Evolutionary conservation across 495 filamentous ascomycete genomes (phyloP), one percentile per base, ranked within the genome.

Genomic region (Xylaria acuta): DNA sequence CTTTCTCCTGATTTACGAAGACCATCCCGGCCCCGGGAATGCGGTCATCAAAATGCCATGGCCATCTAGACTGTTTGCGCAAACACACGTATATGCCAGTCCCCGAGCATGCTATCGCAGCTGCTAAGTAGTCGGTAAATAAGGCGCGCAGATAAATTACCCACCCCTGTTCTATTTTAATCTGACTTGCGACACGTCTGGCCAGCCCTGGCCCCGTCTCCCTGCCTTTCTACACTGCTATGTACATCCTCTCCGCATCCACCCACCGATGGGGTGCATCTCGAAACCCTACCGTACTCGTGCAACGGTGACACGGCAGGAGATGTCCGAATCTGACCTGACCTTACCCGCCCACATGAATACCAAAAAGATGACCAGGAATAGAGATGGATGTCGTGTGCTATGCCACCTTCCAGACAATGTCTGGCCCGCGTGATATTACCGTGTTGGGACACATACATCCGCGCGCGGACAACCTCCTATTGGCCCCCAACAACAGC

Each of bases 241-340:
- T 20, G 11, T 38, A 9, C 30, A 5, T 38, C 32, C 38, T 41
- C 59, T 63, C 59, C 59, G 25, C 59, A 63, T 63, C n/a, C 36
- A 41, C 38, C 36, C 22, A 8, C 12, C 30, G 56, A 38, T 38
- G 56, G 34, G 56, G 34, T 59, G 8, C 34, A 59, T 34, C 34
- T 38, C 20, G 20, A 36, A 59, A 27, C 34, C 30, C 56, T 32
- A 34, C 65, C 65, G 47, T 40, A 25, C 20, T 11, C 45, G 67
- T 69, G 41, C 54, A 60, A 69, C 40, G 22, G 67, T 69, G 25
- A 36, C 67, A 69, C 67, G 54, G 20, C 67, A 69, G 67, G 49
- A 58, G 36, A 45, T 22, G 49, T 45, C 36, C 65, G 30, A 30
- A 68, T 45, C 14, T 54, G 64, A 22, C 64, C 27, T 7, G 9